phyloP scores from a whole-genome alignment of 1,284 basidiomycete species.

The Puccinia novopanici region DNA sequence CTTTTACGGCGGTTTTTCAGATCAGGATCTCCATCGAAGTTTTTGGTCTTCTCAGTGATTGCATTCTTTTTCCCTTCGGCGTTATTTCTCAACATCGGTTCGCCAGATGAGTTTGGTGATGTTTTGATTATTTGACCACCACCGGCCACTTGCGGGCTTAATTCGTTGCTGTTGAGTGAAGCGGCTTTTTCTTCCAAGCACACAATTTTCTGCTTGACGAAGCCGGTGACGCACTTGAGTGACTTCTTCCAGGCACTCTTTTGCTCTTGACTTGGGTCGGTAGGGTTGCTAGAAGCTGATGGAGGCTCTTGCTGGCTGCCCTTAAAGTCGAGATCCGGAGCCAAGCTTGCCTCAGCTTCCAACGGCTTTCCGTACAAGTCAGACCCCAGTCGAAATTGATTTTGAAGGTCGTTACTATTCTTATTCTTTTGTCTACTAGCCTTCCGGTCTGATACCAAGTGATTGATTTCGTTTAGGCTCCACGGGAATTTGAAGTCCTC shows the following conservation, averaged over 20 bases:
- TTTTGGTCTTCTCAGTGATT: background rate
- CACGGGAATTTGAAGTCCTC: conserved; percentile 34
- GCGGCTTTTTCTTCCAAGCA: conserved; percentile 24
- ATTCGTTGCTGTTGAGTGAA: background rate
- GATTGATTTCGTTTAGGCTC: conserved; percentile 19
- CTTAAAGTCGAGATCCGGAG: no score
- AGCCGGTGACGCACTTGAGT: conserved; percentile 7
- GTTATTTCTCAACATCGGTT: background rate
- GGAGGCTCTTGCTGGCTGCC: no score
- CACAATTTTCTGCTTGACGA: conserved; percentile 3
- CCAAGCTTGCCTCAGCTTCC: background rate
- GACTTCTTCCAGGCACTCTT: conserved; percentile 4
- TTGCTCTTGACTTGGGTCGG: background rate
- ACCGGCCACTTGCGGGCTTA: background rate
- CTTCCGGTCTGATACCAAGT: conserved; percentile 18
- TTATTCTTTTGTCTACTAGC: background rate
- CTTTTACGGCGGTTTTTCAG: background rate
- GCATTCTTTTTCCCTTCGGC: background rate
- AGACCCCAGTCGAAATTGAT: background rate
- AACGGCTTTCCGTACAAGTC: no score
- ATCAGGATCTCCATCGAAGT: background rate
- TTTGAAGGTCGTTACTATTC: background rate
- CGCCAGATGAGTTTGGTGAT: background rate
- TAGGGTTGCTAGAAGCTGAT: background rate
- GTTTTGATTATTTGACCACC: background rate